Evolutionary conservation across 805 yeast genomes (phyloP), one percentile per base, ranked within the genome.

Genomic region (Cephaloascus fragrans): DNA sequence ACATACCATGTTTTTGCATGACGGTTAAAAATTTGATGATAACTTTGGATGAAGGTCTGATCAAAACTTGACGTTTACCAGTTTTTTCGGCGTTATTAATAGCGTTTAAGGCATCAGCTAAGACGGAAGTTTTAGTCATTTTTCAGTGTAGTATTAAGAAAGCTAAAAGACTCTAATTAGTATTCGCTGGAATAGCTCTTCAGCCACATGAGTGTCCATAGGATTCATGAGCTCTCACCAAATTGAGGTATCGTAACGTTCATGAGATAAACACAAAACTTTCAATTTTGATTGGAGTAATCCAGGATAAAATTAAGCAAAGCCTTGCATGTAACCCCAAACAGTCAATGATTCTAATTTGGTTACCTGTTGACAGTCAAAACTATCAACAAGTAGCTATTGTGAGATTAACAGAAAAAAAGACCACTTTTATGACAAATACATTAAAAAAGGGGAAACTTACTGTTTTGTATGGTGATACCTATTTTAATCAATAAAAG

Each of bases 21-120:
- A 89, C 97, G 64, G 86, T 77, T 70, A 89, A 78, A 76, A 87
- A 89, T 75, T 87, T 89, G 83, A 89, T 80, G 76, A 89, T 88
- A 61, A 89, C 97, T 84, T 89, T 89, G 66, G 96, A 89, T 40
- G 97, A 87, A 54, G 97, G 97, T 81, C 96, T 85, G 75, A 89
- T 83, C 68, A 89, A 73, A 61, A 89, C 97, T 77, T 89, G 97
- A 77, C 97, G 85, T 80, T 89, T 89, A 73, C 97, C 97, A 73
- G 96, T 82, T 77, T 88, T 89, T 77, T 89, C 96, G 74, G 97
- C 97, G 73, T 89, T 89, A 90, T 88, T 87, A 74, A 89, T 89
- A 61, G 96, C 82, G 75, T 89, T 89, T 62, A 89, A 83, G 67
- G 97, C 97, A 77, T 89, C 97, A 67, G 96, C 96, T 71, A 89